Evolutionary conservation across 1,139 yeast genomes (phyloP).

Genomic region (Blastobotrys ciferrii): DNA sequence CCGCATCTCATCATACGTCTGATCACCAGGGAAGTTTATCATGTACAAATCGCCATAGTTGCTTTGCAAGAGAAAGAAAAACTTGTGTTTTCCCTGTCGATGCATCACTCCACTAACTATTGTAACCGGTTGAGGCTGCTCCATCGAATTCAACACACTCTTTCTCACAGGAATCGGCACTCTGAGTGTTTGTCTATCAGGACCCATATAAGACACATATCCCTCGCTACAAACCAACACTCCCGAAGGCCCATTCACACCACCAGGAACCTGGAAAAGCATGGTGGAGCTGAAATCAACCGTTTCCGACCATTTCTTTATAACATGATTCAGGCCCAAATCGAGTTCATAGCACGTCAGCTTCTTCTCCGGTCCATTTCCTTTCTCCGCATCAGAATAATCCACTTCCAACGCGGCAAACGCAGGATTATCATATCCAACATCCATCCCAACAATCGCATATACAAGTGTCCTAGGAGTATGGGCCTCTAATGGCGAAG

Average conservation of each 20-base stretch:
- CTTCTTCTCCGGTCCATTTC: slow-evolving; percentile 33
- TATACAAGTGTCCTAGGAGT: slow-evolving; percentile 55
- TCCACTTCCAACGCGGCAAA: slow-evolving; percentile 82
- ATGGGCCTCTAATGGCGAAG: slow-evolving; percentile 74
- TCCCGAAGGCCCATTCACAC: slow-evolving; percentile 60
- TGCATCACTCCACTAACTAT: slow-evolving; percentile 64
- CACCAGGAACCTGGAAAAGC: slow-evolving; percentile 49
- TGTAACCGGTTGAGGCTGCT: slow-evolving; percentile 34
- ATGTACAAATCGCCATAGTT: slow-evolving; percentile 73
- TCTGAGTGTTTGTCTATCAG: slow-evolving; percentile 36
- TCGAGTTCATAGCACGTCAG: slow-evolving; percentile 78
- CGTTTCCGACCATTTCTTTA: slow-evolving; percentile 47
- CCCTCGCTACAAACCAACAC: slow-evolving; percentile 52
- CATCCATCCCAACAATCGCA: slow-evolving; percentile 60
- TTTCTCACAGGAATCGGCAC: slow-evolving; percentile 54
- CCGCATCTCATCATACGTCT: slow-evolving; percentile 33
- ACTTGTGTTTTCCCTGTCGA: slow-evolving; percentile 36
- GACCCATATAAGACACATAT: slow-evolving; percentile 46
- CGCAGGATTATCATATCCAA: slow-evolving; percentile 75
- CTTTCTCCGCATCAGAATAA: slow-evolving; percentile 35
- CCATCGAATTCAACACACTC: slow-evolving; percentile 12
- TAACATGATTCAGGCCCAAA: slow-evolving; percentile 76
- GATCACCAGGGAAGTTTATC: slow-evolving; percentile 45
- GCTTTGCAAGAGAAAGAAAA: slow-evolving; percentile 72
- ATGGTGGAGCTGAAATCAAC: slow-evolving; percentile 46